Percentiles rank a stretch among this genome's conserved stretches.
phyloP scores from a whole-genome alignment of 176 grass and related monocot genomes.

The Triticum monococcum region DNA sequence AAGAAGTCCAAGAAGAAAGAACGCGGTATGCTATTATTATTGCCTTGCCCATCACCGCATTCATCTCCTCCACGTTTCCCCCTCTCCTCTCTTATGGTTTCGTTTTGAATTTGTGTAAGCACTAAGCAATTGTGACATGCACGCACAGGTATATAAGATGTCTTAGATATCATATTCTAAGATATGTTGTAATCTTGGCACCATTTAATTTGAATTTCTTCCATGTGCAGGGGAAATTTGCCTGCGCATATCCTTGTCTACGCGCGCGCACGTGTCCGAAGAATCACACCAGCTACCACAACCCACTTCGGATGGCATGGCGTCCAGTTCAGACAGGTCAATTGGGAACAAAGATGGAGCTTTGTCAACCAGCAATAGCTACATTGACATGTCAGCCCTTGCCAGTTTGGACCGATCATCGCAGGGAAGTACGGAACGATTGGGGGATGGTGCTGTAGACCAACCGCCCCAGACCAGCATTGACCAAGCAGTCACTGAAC shows the following conservation, averaged over 20 bases:
- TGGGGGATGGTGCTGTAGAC: constrained; percentile 4
- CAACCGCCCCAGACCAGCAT: constrained; percentile 12
- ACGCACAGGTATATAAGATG: neutral
- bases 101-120: neutral
- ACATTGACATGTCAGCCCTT: constrained; percentile 31
- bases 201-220: neutral
- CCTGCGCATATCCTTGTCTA: constrained; percentile 58
- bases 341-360: constrained; percentile 36
- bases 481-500: constrained; percentile 15
- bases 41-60: neutral
- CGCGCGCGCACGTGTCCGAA: constrained; percentile 39
- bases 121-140: neutral
- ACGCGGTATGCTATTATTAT: constrained; percentile 44
- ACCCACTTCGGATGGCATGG: constrained; percentile 51
- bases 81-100: neutral
- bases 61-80: neutral
- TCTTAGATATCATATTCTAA: neutral
- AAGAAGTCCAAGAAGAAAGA: constrained; percentile 85
- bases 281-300: constrained; percentile 22
- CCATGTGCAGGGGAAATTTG: constrained; percentile 72
- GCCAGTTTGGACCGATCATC: constrained; percentile 24
- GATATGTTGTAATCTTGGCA: neutral
- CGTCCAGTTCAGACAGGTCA: constrained; percentile 80
- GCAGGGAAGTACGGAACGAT: constrained; percentile 23
- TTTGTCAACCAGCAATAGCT: constrained; percentile 44